Evolutionary conservation across 208 protist species (phyloP).

Genomic region (Crithidia fasciculata): DNA sequence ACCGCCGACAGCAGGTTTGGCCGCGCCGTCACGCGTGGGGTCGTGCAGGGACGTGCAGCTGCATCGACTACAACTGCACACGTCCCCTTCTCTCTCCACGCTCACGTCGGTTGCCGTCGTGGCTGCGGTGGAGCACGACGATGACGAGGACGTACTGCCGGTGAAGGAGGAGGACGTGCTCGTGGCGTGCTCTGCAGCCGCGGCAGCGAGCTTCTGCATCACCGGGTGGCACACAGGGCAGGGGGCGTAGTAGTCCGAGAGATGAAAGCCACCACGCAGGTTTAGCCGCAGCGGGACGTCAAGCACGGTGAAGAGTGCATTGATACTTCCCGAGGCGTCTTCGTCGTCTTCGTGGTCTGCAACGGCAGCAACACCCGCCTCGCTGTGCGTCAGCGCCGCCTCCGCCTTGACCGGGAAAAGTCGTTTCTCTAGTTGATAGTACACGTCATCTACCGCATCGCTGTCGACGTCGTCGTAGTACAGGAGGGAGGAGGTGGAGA

Average conservation of each 20-base stretch:
- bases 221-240: slow-evolving; percentile 41
- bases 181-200: background rate
- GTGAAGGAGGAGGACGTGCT: background rate
- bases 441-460: slow-evolving; percentile 37
- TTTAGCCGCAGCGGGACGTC: slow-evolving; percentile 23
- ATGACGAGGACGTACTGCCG: background rate
- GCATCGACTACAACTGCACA: no score
- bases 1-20: no score
- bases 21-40: no score
- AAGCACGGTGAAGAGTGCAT: slow-evolving; percentile 30
- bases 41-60: no score
- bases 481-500: slow-evolving; percentile 49
- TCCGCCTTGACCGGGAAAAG: slow-evolving; percentile 22
- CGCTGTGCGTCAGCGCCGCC: background rate
- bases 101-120: background rate
- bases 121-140: background rate
- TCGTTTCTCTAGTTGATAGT: slow-evolving; percentile 35
- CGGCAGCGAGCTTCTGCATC: slow-evolving; percentile 13
- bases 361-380: background rate
- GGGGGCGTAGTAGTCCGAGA: slow-evolving; percentile 37
- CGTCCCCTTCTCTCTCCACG: background rate
- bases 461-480: slow-evolving; percentile 55
- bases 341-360: slow-evolving; percentile 2
- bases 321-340: background rate
- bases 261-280: slow-evolving; percentile 35